phyloP scores from a whole-genome alignment of 2,329 filamentous ascomycete genomes.

The Xylaria sp. region DNA sequence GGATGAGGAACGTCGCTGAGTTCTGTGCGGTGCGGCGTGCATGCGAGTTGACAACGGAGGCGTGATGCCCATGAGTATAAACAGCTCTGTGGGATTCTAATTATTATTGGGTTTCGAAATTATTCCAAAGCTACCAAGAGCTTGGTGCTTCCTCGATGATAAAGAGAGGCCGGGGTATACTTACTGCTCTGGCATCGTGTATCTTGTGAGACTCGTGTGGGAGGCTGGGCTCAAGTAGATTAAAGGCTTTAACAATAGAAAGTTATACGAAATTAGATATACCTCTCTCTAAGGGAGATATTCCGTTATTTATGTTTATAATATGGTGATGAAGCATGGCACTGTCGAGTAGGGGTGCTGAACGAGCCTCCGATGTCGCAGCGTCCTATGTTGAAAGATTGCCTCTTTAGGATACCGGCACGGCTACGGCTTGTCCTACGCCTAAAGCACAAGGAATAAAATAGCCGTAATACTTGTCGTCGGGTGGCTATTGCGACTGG shows the following conservation, averaged over 20 bases:
- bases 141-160: neutral
- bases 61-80: constrained; percentile 30
- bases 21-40: constrained; percentile 33
- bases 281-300: too few relatives aligned
- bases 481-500: too few relatives aligned
- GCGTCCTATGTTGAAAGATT: neutral
- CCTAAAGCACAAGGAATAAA: too few relatives aligned
- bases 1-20: constrained; percentile 40
- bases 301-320: neutral
- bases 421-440: neutral
- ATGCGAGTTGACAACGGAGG: constrained; percentile 31
- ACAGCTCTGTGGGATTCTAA: neutral
- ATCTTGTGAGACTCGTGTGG: neutral
- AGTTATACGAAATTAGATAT: too few relatives aligned
- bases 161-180: neutral
- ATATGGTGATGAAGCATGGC: neutral
- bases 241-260: neutral
- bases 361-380: constrained; percentile 21
- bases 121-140: neutral
- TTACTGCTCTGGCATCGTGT: constrained; percentile 22
- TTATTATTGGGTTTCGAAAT: neutral
- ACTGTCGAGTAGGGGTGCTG: neutral
- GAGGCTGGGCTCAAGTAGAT: neutral
- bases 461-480: too few relatives aligned
- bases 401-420: neutral